These are phyloP conservation scores for Chytriomyces sp. DNA, from an alignment of 192 early-diverging fungal genomes.

Conservation along the genomic window DNA sequence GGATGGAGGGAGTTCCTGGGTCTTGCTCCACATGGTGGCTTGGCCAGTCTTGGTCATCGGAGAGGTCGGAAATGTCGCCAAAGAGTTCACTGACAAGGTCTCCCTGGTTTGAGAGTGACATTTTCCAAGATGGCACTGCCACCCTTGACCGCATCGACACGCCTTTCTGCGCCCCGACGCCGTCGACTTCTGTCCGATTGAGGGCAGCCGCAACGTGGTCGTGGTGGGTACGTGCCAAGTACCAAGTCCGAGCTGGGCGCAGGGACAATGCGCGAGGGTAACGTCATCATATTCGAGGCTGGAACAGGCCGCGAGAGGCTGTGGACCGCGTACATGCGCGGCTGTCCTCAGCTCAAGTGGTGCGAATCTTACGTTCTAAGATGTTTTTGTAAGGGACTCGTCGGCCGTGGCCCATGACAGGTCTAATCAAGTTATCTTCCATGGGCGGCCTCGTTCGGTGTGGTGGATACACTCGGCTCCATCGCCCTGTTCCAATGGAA, in stretches of 20 bases:
- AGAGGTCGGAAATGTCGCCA: conserved; percentile 2
- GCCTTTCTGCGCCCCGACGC: conserved; percentile 52
- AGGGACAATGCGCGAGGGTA: conserved; percentile 60
- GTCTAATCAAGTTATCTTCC: conserved; percentile 68
- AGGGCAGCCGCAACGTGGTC: conserved; percentile 21
- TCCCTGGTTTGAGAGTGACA: too few species aligned
- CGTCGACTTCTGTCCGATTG: conserved; percentile 56
- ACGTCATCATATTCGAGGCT: conserved; percentile 63
- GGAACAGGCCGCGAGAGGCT: background rate
- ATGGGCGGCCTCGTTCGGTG: too few species aligned
- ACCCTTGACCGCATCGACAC: conserved; percentile 49
- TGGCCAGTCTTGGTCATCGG: background rate
- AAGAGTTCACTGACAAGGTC: too few species aligned
- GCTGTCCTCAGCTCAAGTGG: conserved; percentile 57
- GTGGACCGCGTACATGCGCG: conserved; percentile 10
- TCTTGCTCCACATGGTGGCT: background rate
- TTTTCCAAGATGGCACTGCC: too few species aligned
- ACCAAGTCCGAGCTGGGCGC: conserved; percentile 13
- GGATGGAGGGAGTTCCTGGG: too few species aligned
- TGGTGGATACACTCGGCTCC: too few species aligned
- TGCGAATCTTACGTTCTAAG: conserved; percentile 21
- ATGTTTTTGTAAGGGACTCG: background rate
- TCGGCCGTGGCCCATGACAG: conserved; percentile 61
- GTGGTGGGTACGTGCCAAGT: conserved; percentile 61
- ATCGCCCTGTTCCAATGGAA: too few species aligned